phyloP scores from a whole-genome alignment of 257 asterid species.

The Rauvolfia tetraphylla region DNA sequence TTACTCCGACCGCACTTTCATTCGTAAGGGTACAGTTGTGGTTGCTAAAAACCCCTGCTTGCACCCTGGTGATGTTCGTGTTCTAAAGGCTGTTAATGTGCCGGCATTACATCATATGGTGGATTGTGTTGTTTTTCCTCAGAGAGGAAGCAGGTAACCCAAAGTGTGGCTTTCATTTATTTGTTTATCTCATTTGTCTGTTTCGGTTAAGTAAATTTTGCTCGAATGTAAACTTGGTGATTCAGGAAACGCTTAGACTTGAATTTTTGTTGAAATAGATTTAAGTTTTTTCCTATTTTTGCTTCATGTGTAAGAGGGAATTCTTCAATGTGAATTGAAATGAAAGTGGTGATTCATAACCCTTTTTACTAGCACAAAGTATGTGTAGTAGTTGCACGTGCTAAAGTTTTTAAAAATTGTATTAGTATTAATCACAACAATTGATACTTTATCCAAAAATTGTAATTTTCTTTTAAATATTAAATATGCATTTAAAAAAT shows the following conservation, averaged over 20 bases:
- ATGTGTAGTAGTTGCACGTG: too few species aligned
- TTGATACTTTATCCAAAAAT: background rate
- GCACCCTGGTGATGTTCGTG: slow-evolving; percentile 96
- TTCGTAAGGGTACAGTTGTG: slow-evolving; percentile 44
- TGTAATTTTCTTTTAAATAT: background rate
- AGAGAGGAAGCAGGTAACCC: slow-evolving; percentile 59
- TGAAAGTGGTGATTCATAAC: too few species aligned
- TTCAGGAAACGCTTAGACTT: background rate
- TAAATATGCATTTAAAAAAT: background rate
- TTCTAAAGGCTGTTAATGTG: slow-evolving; percentile 57
- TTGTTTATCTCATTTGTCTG: background rate
- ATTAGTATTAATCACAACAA: too few species aligned
- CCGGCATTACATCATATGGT: slow-evolving; percentile 72
- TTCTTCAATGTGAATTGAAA: too few species aligned
- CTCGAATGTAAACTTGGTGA: background rate
- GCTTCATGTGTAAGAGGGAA: too few species aligned
- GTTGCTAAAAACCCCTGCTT: slow-evolving; percentile 96
- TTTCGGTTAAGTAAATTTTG: background rate
- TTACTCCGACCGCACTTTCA: slow-evolving; percentile 18
- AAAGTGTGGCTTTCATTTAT: background rate
- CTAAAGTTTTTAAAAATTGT: too few species aligned
- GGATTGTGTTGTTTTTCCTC: slow-evolving; percentile 88
- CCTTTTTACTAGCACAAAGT: too few species aligned
- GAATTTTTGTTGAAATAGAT: too few species aligned
- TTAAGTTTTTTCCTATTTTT: background rate